Conservation (phyloP, 768 basidiomycete genomes). For the Rhizopogon roseolus region DNA sequence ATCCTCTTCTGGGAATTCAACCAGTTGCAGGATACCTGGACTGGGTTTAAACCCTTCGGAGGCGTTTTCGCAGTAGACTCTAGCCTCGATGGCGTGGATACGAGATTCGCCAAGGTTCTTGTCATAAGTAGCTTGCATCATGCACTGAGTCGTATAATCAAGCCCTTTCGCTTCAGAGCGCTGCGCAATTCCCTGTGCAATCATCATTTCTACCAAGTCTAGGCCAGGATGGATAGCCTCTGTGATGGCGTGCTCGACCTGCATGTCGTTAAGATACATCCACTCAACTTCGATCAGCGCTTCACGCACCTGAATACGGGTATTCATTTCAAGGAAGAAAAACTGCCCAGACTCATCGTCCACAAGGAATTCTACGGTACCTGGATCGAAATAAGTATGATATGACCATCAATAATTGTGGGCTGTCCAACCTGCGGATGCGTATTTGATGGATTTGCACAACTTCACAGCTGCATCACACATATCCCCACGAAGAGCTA, state of each 20-base stretch:
- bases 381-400: conserved; percentile 22
- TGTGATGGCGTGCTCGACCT: conserved; percentile 68
- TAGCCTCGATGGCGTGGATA: conserved; percentile 48
- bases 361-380: conserved; percentile 66
- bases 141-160: conserved; percentile 13
- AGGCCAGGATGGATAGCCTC: conserved; percentile 50
- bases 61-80: conserved; percentile 63
- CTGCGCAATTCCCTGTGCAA: conserved; percentile 48
- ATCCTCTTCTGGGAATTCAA: conserved; percentile 33
- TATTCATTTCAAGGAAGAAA: conserved; percentile 74
- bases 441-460: conserved; percentile 46
- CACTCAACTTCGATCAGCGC: neutral
- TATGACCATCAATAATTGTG: neutral
- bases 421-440: conserved; percentile 44
- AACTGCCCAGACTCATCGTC: conserved; percentile 47
- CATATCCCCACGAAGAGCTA: conserved; percentile 43
- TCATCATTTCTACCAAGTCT: conserved; percentile 64
- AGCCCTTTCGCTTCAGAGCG: conserved; percentile 11
- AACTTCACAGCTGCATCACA: conserved; percentile 50
- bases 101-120: conserved; percentile 8
- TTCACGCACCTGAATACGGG: conserved; percentile 47
- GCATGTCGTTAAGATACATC: conserved; percentile 2
- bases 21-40: conserved; percentile 58
- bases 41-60: conserved; percentile 50
- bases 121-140: conserved; percentile 37